Base-by-base conservation (phyloP, 768 basidiomycete genomes). In the Fomitopsis pulvina region DNA sequence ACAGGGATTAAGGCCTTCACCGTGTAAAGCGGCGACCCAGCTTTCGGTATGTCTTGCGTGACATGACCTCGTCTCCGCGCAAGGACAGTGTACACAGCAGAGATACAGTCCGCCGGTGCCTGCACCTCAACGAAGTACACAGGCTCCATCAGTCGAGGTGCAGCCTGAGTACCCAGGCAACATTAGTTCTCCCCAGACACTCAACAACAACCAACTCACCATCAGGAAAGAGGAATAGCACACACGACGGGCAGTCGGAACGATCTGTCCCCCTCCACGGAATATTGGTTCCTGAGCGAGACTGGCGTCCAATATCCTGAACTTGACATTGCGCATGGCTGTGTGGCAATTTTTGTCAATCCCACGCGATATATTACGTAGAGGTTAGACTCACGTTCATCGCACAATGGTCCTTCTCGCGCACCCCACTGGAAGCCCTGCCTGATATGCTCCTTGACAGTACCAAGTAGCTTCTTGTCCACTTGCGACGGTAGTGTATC, bases 381-480 rank as follows among this genome's bases (percentile, higher is more conserved):
- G 18, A 9, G 20, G 53, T 11, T 41, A 16, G 39, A 82, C 95
- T 79, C 60, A 97, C 95, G 96, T 69, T 99, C 96, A 63, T 99
- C 96, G 62, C 96, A 98, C 34, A 99, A 64, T 32, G 96, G 96
- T 6, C 96, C 96, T 73, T 99, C 96, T 44, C 96, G 80, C 42
- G 95, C 85, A 44, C 92, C 96, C 96, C 96, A 98, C 63, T 96
- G 96, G 83, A 99, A 99, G 29, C 96, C 96, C 69, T 99, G 96
- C 71, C 92, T 97, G 61, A 99, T 85, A 55, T 92, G 87, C 57
- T 98, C 95, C 69, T 83, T 94, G 48, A 97, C 91, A 5, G 86
- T 85, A 29, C 78, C 81, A 45, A 99, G 71, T 46, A 93, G 60
- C 65, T 94, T 97, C 70, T 96, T 96, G 71, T 99, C 95, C 38